Evolutionary conservation across 352 stramenopile genomes (phyloP), one percentile per base, ranked within the genome.

Genomic region (Blastocystis sp.): DNA sequence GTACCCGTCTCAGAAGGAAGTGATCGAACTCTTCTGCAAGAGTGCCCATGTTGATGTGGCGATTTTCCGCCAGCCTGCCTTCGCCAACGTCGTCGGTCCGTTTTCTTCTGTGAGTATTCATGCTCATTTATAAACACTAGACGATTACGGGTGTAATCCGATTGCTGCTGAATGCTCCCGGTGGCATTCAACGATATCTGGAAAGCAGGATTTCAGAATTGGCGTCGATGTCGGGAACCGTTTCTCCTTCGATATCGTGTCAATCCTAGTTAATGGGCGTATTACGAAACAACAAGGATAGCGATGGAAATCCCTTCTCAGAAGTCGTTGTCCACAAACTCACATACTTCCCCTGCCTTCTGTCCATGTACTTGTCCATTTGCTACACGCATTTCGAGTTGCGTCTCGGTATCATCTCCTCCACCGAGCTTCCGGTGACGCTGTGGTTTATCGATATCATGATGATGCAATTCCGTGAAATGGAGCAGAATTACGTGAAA

Each of bases 281-380:
- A n/a, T n/a, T n/a, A n/a, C n/a, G n/a, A n/a, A n/a, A 80, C 33
- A 80, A 80, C 59, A 80, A 31, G 26, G 69, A 80, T 24, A 80
- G 62, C 24, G 41, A 62, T 10, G 26, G n/a, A n/a, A n/a, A 80
- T 0, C 39, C 41, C 29, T 65, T 81, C 51, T 39, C n/a, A 19
- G 50, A 26, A 37, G 71, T 37, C 21, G 71, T 33, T n/a, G 26
- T 50, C 9, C 71, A 81, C 71, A 81, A 81, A 21, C 71, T 81
- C n/a, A 65, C 37, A 4, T 81, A 51, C 45, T 81, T 65, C 71
- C 71, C 71, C 24, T 81, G 60, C 60, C 29, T 81, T 2, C 24
- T 81, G n/a, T 29, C 71, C 19, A 63, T 81, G 10, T 81, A 66
- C 61, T 33, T 81, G 19, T 33, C 35, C 2, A 16, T 81, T n/a